Base-by-base conservation (phyloP, 768 basidiomycete species). In the Boletus huronensis region DNA sequence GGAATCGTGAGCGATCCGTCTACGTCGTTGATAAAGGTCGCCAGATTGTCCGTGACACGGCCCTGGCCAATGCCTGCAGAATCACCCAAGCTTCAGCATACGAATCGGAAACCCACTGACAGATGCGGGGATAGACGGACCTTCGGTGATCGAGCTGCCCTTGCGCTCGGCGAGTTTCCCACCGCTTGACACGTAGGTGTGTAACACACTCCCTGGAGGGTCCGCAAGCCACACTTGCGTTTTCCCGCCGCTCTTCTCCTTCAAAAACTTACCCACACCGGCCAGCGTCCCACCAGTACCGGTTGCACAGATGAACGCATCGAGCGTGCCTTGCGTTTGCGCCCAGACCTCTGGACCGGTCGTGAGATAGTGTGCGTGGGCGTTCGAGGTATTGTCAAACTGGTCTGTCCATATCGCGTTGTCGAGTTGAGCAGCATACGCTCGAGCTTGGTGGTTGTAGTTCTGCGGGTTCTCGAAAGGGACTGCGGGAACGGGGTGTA, bases 291-390 rank as follows among this genome's bases (percentile, higher is more conserved):
- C 97, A 6, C 96, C 97, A 0, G 97, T 99, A 0, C 97, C 97
- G 0, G 97, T 98, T 21, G 93, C 74, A 67, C 95, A 98, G 51
- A 92, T 81, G 74, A 99, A 99, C n/a, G 79, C 97, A 64, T 97
- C 88, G 2, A 98, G 55, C 14, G 79, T 74, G 3, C 91, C 93
- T 35, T 76, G 62, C 2, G 85, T 93, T 70, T 98, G 96, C 49
- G 83, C 82, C 93, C 93, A 97, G 49, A 99, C 95, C 73, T 99
- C 97, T 0, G 97, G 97, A 1, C 96, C 97, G 4, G 96, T 99
- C 5, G 93, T 83, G 36, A 76, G 67, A 70, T 95, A 97, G 69
- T 99, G 97, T 19, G 85, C 87, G 21, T 85, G 63, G 16, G 95
- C 84, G 68, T 99, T 99, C 19, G 96, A 93, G 25, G 79, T 84